phyloP scores from a whole-genome alignment of 208 protist genomes.

The Leishmania braziliensis region DNA sequence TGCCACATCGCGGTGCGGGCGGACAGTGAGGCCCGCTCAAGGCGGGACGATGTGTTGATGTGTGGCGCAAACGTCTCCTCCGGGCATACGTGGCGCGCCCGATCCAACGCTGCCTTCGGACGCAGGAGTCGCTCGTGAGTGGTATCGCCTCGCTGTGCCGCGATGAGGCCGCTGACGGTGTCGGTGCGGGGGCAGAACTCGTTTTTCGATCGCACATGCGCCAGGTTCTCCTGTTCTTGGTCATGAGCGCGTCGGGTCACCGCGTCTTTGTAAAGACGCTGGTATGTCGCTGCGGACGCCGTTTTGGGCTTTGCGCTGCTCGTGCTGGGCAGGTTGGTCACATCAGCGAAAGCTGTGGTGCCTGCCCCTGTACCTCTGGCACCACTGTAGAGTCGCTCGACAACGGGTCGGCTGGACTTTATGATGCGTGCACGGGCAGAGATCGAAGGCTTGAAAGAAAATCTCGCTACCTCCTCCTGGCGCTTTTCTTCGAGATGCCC shows the following conservation, averaged over 20 bases:
- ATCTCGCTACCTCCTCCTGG: constrained; percentile 16
- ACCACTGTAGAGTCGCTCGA: constrained; percentile 48
- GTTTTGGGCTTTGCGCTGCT: not conserved
- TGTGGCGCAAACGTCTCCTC: constrained; percentile 32
- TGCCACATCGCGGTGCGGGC: constrained; percentile 28
- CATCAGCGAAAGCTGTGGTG: constrained; percentile 4
- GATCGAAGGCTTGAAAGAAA: constrained; percentile 39
- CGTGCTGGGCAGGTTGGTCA: constrained; percentile 12
- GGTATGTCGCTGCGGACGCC: constrained; percentile 12
- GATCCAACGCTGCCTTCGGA: constrained; percentile 2
- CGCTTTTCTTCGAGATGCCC: constrained; percentile 10
- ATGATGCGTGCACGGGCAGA: constrained; percentile 18
- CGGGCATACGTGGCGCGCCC: constrained; percentile 4
- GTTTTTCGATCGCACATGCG: constrained; percentile 1
- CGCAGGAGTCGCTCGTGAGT: constrained; percentile 37
- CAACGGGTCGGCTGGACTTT: constrained; percentile 10
- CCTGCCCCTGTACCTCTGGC: constrained; percentile 11
- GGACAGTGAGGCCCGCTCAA: constrained; percentile 1
- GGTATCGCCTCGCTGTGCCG: constrained; percentile 39
- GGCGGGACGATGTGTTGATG: constrained; percentile 9
- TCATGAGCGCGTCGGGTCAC: constrained; percentile 13
- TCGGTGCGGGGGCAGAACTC: constrained; percentile 48
- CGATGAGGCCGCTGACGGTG: constrained; percentile 50
- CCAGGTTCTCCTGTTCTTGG: constrained; percentile 5
- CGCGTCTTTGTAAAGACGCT: constrained; percentile 31